These are phyloP conservation scores for Syzygium aromaticum DNA, from an alignment of 345 rosid species.

Conservation along the genomic window DNA sequence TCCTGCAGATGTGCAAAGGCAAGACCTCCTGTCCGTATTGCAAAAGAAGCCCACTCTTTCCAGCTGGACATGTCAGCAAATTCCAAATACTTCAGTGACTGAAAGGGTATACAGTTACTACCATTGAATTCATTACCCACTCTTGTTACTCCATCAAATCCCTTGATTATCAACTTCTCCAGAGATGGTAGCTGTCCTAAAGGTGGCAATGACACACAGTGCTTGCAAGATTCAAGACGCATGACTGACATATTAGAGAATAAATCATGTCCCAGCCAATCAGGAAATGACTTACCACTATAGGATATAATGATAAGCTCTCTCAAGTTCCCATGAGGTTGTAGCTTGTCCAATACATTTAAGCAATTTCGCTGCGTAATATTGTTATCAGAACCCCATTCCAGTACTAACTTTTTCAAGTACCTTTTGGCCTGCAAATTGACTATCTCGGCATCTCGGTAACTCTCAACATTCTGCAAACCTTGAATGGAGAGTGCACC, in stretches of 20 bases:
- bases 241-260: slow-evolving; percentile 10
- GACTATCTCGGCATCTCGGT: neutral
- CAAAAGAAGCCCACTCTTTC: slow-evolving; percentile 6
- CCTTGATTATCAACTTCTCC: slow-evolving; percentile 15
- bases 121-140: slow-evolving; percentile 27
- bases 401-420: slow-evolving; percentile 16
- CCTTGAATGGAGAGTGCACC: slow-evolving; percentile 11
- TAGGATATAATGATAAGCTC: slow-evolving; percentile 17
- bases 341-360: slow-evolving; percentile 24
- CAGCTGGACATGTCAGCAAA: neutral
- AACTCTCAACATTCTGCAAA: slow-evolving; percentile 4
- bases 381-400: slow-evolving; percentile 14
- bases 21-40: neutral
- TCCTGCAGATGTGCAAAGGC: slow-evolving; percentile 6
- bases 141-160: slow-evolving; percentile 12
- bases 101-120: slow-evolving; percentile 13
- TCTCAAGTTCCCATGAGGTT: slow-evolving; percentile 27
- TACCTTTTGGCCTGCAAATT: slow-evolving; percentile 11
- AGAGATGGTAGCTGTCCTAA: slow-evolving; percentile 28
- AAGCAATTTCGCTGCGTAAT: slow-evolving; percentile 5
- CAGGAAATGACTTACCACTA: slow-evolving; percentile 23
- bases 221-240: slow-evolving; percentile 15
- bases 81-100: slow-evolving; percentile 16
- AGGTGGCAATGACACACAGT: slow-evolving; percentile 26
- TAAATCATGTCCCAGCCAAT: slow-evolving; percentile 25